Conservation (phyloP, 768 basidiomycete species). For the Galerina marginata region DNA sequence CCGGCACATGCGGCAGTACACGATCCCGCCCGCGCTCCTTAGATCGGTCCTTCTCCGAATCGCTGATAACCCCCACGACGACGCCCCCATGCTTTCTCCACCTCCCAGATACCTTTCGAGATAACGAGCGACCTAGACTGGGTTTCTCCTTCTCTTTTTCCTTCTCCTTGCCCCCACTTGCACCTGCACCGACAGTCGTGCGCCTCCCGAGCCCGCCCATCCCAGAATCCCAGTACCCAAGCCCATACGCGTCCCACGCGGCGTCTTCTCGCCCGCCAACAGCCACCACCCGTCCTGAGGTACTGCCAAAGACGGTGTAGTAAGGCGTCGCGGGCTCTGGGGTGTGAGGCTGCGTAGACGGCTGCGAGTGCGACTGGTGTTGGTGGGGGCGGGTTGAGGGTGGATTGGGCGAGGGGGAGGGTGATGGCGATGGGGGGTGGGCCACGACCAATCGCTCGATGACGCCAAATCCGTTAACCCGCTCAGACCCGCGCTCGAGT, state of each 20-base stretch:
- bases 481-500: background rate
- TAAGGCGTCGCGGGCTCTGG: conserved; percentile 42
- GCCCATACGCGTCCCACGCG: conserved; percentile 14
- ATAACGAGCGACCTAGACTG: conserved; percentile 31
- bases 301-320: conserved; percentile 59
- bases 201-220: background rate
- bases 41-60: conserved; percentile 1
- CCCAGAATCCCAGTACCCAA: conserved; percentile 12
- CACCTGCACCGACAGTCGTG: background rate
- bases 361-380: too few species aligned
- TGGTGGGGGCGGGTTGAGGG: too few species aligned
- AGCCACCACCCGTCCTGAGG: conserved; percentile 48
- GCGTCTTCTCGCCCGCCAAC: conserved; percentile 46
- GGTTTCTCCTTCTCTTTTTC: conserved; percentile 13
- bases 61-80: conserved; percentile 14
- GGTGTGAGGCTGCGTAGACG: background rate
- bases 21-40: background rate
- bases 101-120: conserved; percentile 41
- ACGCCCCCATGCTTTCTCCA: conserved; percentile 27
- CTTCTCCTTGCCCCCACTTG: conserved; percentile 9
- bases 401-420: too few species aligned
- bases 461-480: background rate
- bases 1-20: background rate
- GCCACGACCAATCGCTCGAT: conserved; percentile 8
- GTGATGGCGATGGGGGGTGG: too few species aligned